A percentile compares a stretch with the other conserved stretches of the same genome.
Conservation (phyloP, 2,329 filamentous ascomycete genomes). For the Phialophora verrucosa region DNA sequence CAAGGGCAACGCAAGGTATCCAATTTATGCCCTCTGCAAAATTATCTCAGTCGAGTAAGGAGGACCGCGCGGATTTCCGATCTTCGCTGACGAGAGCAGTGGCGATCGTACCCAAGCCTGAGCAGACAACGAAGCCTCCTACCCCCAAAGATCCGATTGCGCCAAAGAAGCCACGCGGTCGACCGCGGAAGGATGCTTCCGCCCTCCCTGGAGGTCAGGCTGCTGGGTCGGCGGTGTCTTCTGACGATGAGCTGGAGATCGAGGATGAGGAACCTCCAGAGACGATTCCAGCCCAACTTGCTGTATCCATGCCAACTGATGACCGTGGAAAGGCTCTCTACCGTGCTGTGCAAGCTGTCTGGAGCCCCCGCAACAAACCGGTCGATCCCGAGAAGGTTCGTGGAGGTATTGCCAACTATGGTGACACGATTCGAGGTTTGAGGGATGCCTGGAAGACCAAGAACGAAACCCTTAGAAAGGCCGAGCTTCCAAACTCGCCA, state of each 20-base stretch:
- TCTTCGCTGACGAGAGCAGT: constrained; percentile 16
- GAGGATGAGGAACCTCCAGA: constrained; percentile 60
- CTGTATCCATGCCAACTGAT: constrained; percentile 59
- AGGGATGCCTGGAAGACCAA: constrained; percentile 67
- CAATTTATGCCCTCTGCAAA: constrained; percentile 26
- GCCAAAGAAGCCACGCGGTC: constrained; percentile 37
- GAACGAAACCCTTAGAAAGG: constrained; percentile 61
- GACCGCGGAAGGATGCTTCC: constrained; percentile 36
- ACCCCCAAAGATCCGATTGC: constrained; percentile 24
- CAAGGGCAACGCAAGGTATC: constrained; percentile 34
- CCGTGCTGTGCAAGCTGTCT: constrained; percentile 66
- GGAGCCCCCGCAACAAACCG: constrained; percentile 61
- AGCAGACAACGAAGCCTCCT: constrained; percentile 24
- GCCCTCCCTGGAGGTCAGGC: constrained; percentile 31
- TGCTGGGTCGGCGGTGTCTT: constrained; percentile 53
- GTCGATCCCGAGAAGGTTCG: constrained; percentile 60
- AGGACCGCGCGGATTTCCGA: neutral
- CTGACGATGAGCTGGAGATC: constrained; percentile 53
- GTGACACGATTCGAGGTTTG: constrained; percentile 64
- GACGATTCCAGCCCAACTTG: constrained; percentile 59
- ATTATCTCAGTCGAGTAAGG: constrained; percentile 13
- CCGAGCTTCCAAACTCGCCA: constrained; percentile 60
- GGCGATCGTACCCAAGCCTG: constrained; percentile 30
- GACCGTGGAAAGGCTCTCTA: constrained; percentile 57
- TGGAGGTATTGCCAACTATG: constrained; percentile 61